These are phyloP conservation scores for Curvularia sp. DNA, from an alignment of 2,329 filamentous ascomycete genomes.

Conservation along the genomic window DNA sequence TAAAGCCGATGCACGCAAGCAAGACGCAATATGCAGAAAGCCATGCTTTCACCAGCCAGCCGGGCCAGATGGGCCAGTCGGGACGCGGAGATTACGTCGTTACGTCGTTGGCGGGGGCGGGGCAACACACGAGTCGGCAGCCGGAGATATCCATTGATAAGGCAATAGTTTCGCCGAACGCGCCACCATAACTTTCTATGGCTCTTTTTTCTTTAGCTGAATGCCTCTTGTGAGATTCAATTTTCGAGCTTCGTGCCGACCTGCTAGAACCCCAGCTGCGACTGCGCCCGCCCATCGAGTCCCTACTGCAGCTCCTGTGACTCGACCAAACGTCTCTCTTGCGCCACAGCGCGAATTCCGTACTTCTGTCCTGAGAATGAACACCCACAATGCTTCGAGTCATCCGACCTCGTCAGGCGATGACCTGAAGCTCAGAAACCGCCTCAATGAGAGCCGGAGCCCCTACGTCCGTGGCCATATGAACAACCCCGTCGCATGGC, in stretches of 20 bases:
- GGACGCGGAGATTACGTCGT: slow-evolving; percentile 5
- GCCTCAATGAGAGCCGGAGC: slow-evolving; percentile 66
- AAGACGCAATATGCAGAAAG: slow-evolving; percentile 2
- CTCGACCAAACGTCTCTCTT: slow-evolving; percentile 20
- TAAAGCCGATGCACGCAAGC: slow-evolving; percentile 14
- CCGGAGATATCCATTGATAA: slow-evolving; percentile 15
- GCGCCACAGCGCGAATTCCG: slow-evolving; percentile 36
- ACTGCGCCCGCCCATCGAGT: slow-evolving; percentile 11
- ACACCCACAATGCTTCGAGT: slow-evolving; percentile 31
- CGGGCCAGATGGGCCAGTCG: slow-evolving; percentile 11
- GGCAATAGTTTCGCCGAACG: slow-evolving; percentile 13
- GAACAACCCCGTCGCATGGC: slow-evolving; percentile 88
- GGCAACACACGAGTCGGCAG: slow-evolving; percentile 15
- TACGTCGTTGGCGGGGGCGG: slow-evolving; percentile 25
- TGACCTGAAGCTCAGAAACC: slow-evolving; percentile 58
- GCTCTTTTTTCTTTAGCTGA: slow-evolving; percentile 14
- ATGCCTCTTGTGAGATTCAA: slow-evolving; percentile 43
- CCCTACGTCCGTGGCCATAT: slow-evolving; percentile 77
- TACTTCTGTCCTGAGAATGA: slow-evolving; percentile 42
- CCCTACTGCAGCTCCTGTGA: slow-evolving; percentile 11
- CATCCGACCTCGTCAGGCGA: slow-evolving; percentile 24
- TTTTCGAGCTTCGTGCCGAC: slow-evolving; percentile 36
- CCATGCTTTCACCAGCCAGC: slow-evolving; percentile 11
- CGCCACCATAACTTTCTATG: slow-evolving; percentile 5
- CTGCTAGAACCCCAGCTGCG: slow-evolving; percentile 19